phyloP scores from a whole-genome alignment of 306 rosid genomes.

The Begonia peltatifolia region DNA sequence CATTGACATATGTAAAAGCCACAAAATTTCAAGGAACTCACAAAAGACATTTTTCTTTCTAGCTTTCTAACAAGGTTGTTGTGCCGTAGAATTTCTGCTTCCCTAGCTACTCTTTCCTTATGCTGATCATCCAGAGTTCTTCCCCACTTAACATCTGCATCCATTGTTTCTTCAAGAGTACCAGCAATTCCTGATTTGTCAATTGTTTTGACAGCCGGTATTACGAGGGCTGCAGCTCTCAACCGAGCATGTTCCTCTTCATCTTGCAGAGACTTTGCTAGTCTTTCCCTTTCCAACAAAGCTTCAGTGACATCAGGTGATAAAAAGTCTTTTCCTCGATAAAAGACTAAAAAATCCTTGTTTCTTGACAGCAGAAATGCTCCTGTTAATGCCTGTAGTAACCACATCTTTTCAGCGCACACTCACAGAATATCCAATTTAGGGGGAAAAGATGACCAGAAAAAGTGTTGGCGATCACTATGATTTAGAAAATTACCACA shows the following conservation, averaged over 20 bases:
- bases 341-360: constrained; percentile 89
- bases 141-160: constrained; percentile 95
- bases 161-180: constrained; percentile 77
- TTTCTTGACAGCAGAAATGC: constrained; percentile 76
- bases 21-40: constrained; percentile 29
- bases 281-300: constrained; percentile 71
- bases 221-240: constrained; percentile 59
- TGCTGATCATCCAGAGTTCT: constrained; percentile 44
- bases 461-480: too few relatives aligned
- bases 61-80: constrained; percentile 50
- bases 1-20: background rate
- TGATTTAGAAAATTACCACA: too few relatives aligned
- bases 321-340: constrained; percentile 76
- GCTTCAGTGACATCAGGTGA: constrained; percentile 66
- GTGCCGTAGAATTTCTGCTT: constrained; percentile 51
- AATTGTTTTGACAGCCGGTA: constrained; percentile 25
- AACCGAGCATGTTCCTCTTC: constrained; percentile 90
- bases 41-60: constrained; percentile 58
- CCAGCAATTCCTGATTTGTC: constrained; percentile 56
- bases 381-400: constrained; percentile 77
- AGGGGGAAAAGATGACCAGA: too few relatives aligned
- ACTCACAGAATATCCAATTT: too few relatives aligned
- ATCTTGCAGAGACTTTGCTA: constrained; percentile 65
- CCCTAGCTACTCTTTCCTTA: constrained; percentile 46
- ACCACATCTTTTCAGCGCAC: background rate